Conservation (phyloP, 1,139 yeast genomes). For the Diutina sp. region DNA sequence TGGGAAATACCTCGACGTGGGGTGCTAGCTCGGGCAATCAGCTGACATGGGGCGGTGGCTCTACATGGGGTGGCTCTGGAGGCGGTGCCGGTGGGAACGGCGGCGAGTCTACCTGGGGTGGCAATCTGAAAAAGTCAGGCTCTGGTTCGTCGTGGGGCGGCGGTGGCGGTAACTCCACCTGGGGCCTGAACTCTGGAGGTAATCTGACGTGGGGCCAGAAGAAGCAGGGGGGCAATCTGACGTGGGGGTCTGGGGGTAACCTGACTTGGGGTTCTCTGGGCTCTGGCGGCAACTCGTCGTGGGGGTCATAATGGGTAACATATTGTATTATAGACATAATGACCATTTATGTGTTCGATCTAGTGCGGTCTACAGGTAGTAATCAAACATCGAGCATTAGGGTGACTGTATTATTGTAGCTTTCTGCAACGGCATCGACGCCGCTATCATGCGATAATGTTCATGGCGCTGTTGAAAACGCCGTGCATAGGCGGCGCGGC, state of each 20-base stretch:
- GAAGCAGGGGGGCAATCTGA: background rate
- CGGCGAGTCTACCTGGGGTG: conserved; percentile 11
- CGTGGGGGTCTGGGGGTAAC: conserved; percentile 11
- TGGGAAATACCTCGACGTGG: conserved; percentile 19
- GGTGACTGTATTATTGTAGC: conserved; percentile 1
- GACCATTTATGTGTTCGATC: background rate
- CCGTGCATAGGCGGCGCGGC: conserved; percentile 4
- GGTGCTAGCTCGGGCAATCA: conserved; percentile 13
- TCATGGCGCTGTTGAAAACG: conserved; percentile 5
- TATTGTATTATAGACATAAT: background rate
- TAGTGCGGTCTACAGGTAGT: conserved; percentile 7
- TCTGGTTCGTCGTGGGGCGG: conserved; percentile 19
- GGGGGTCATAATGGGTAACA: conserved; percentile 9
- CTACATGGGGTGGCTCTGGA: background rate
- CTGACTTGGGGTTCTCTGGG: conserved; percentile 22
- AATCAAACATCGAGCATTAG: conserved; percentile 24
- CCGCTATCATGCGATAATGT: conserved; percentile 18
- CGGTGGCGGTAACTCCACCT: conserved; percentile 11
- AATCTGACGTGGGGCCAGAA: conserved; percentile 26
- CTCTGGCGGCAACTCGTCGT: conserved; percentile 9
- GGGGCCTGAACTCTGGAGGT: conserved; percentile 12
- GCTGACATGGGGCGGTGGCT: conserved; percentile 17
- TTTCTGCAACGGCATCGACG: too few relatives aligned
- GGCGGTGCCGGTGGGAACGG: background rate
- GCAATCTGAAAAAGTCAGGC: background rate